phyloP scores from a whole-genome alignment of 495 filamentous ascomycete species.

The Achaetomiella virescens region DNA sequence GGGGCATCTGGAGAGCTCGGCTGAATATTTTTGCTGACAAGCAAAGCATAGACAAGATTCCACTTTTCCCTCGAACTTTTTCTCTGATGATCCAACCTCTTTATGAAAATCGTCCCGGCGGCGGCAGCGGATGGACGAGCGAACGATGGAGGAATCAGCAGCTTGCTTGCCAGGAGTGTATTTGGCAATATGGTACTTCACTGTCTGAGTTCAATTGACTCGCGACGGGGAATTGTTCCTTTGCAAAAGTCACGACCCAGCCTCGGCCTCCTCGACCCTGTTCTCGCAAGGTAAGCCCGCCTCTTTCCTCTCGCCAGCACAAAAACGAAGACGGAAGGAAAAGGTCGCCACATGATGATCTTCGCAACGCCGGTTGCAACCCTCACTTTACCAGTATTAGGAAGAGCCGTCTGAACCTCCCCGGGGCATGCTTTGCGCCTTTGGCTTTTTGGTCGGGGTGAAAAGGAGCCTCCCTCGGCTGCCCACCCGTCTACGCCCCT shows the following conservation, averaged over 20 bases:
- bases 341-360: slow-evolving; percentile 38
- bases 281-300: neutral
- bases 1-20: neutral
- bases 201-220: too few species aligned
- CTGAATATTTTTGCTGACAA: neutral
- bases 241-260: neutral
- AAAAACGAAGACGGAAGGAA: neutral
- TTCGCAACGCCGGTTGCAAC: slow-evolving; percentile 45
- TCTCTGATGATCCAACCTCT: neutral
- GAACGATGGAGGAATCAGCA: neutral
- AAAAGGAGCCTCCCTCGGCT: slow-evolving; percentile 1
- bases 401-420: slow-evolving; percentile 50
- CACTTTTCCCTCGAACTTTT: neutral
- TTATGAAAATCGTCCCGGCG: neutral
- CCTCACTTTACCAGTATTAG: slow-evolving; percentile 36
- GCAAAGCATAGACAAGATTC: neutral
- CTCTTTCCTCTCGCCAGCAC: neutral
- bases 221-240: too few species aligned
- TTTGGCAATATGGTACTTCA: too few species aligned
- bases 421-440: neutral
- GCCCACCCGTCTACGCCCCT: slow-evolving; percentile 5
- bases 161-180: neutral
- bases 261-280: neutral
- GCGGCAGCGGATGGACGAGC: neutral
- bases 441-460: neutral